Conservation (phyloP, 768 basidiomycete species). For the Exidia glandulosa region DNA sequence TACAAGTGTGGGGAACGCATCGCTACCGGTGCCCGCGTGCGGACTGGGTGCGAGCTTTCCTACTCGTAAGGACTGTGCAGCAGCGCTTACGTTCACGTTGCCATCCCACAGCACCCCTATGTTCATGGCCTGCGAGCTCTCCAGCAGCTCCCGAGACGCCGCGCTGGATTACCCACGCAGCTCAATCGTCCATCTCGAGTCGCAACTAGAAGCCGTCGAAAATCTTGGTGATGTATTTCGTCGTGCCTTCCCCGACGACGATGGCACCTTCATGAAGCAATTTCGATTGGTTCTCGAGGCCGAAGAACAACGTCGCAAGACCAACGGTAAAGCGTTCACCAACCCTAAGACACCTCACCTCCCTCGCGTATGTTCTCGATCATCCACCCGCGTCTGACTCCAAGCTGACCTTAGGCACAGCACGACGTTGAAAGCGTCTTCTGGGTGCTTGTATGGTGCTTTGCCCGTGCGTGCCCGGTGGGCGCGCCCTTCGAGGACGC, state of each 20-base stretch:
- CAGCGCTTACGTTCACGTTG: neutral
- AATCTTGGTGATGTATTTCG: neutral
- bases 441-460: too few species aligned
- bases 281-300: neutral
- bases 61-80: too few species aligned
- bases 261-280: neutral
- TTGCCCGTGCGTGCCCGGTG: too few species aligned
- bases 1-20: neutral
- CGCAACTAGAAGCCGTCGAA: neutral
- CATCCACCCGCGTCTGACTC: too few species aligned
- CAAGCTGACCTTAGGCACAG: too few species aligned
- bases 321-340: neutral
- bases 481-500: too few species aligned
- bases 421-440: too few species aligned
- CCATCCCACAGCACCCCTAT: neutral
- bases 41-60: too few species aligned
- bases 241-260: neutral
- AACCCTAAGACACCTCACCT: neutral
- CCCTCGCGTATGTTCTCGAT: too few species aligned
- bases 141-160: neutral
- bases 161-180: neutral
- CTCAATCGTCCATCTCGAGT: neutral
- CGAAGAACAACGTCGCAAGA: neutral
- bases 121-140: neutral
- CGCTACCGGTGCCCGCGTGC: neutral